Conservation (phyloP, 345 rosid species). For the Salix arbutifolia region DNA sequence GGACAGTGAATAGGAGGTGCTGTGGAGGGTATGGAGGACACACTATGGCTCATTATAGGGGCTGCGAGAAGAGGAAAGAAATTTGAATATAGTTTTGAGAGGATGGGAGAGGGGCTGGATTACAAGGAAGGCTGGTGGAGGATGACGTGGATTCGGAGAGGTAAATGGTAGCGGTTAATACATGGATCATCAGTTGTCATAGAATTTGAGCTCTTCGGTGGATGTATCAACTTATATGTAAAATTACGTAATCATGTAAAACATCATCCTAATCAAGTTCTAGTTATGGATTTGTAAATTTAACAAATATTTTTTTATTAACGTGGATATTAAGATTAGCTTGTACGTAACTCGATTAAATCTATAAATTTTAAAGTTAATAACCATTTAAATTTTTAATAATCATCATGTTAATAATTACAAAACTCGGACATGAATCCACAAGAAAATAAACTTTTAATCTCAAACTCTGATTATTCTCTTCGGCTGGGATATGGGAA, state of each 20-base stretch:
- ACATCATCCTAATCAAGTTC: too few relatives aligned
- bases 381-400: fast-evolving
- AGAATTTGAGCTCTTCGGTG: too few relatives aligned
- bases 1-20: slow-evolving; percentile 8
- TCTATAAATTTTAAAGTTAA: fast-evolving
- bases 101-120: neutral
- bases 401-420: too few relatives aligned
- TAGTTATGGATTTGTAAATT: too few relatives aligned
- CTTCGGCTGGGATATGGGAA: neutral
- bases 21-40: slow-evolving; percentile 22
- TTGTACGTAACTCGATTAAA: fast-evolving
- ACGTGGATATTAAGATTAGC: fast-evolving
- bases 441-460: too few relatives aligned
- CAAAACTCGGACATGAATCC: fast-evolving
- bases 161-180: neutral
- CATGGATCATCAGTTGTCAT: too few relatives aligned
- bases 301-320: too few relatives aligned
- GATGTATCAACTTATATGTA: too few relatives aligned
- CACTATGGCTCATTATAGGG: slow-evolving; percentile 20
- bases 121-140: neutral
- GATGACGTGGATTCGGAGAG: neutral
- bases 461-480: too few relatives aligned
- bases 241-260: too few relatives aligned
- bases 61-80: neutral
- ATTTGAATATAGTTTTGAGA: neutral